Base-by-base conservation (phyloP, 331 rosid species). In the Erythrophleum ivorense region DNA sequence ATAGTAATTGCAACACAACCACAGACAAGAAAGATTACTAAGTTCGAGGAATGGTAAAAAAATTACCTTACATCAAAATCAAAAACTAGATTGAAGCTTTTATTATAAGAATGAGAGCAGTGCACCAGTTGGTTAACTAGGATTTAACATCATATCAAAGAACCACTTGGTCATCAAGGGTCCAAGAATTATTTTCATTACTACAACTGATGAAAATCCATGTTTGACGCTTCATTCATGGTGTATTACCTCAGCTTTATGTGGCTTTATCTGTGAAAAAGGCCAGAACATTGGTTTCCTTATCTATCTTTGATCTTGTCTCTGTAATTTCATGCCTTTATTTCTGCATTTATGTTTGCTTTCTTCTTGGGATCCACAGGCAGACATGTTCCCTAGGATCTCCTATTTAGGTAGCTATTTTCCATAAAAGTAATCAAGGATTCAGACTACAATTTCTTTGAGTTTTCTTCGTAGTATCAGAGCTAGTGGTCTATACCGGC, bases 101-200 rank as follows among this genome's bases (percentile, higher is more conserved):
- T 46, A 62, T 54, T 18, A 29, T 48, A 53, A 29, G 81, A 53
- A 63, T 73, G 60, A 77, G 73, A 69, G 59, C 58, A 40, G 45
- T 64, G 53, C 29, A 63, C 2, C 29, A 45, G 76, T 66, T 15
- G 36, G 24, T 62, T 24, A 76, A 75, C 57, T 54, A 76, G 38
- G 46, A 66, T 31, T 52, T 70, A 15, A 52, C 70, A 80, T 71
- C 78, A 58, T 78, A 75, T 59, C 82, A 74, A 78, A 34, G 74
- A 82, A 73, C 77, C 77, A 85, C 21, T 21, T 58, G 34, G 70
- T 75, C 62, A 59, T 34, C 72, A 79, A 54, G 68, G 29, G 58
- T 66, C 73, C 63, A 45, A 60, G 18, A 74, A 78, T 75, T 21
- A 63, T 41, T 62, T 84, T 38, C 70, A 52, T 50, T 43, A 68